Evolutionary conservation across 2,329 filamentous ascomycete genomes (phyloP).

Genomic region (Aspergillus fructus): DNA sequence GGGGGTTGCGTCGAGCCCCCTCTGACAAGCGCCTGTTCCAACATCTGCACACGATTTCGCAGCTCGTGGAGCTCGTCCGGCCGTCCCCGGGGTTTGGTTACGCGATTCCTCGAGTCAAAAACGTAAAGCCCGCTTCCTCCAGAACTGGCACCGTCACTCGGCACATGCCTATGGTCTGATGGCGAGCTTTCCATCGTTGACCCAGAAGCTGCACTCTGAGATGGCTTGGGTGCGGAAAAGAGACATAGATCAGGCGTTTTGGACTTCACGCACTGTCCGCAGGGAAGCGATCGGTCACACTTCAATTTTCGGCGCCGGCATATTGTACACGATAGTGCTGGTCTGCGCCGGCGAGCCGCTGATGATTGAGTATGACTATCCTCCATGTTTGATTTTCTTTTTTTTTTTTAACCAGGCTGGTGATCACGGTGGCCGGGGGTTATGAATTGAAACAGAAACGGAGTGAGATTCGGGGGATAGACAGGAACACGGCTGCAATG

Average conservation of each 20-base stretch:
- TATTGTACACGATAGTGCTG: conserved; percentile 67
- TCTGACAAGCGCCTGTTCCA: conserved; percentile 29
- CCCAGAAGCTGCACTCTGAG: conserved; percentile 4
- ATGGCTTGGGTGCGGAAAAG: conserved; percentile 41
- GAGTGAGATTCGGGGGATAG: not conserved
- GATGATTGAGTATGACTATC: conserved; percentile 7
- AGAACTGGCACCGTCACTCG: conserved; percentile 16
- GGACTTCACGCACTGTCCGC: conserved; percentile 59
- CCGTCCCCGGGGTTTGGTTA: conserved; percentile 24
- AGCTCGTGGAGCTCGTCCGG: conserved; percentile 32
- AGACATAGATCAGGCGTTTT: conserved; percentile 53
- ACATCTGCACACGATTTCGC: conserved; percentile 24
- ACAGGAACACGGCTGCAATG: not conserved
- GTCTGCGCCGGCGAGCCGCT: conserved; percentile 57
- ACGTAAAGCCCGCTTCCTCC: conserved; percentile 29
- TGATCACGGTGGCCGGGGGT: not conserved
- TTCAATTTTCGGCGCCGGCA: conserved; percentile 75
- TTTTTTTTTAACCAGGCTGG: not conserved
- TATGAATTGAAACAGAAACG: not conserved
- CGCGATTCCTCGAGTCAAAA: conserved; percentile 32
- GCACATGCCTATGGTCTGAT: conserved; percentile 4
- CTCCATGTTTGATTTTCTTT: conserved; percentile 3
- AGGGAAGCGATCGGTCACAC: conserved; percentile 73
- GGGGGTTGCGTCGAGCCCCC: conserved; percentile 24
- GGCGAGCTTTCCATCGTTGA: conserved; percentile 2